Evolutionary conservation across 371 early-diverging fungal species (phyloP).

Genomic region (Rhizopus microsporus): DNA sequence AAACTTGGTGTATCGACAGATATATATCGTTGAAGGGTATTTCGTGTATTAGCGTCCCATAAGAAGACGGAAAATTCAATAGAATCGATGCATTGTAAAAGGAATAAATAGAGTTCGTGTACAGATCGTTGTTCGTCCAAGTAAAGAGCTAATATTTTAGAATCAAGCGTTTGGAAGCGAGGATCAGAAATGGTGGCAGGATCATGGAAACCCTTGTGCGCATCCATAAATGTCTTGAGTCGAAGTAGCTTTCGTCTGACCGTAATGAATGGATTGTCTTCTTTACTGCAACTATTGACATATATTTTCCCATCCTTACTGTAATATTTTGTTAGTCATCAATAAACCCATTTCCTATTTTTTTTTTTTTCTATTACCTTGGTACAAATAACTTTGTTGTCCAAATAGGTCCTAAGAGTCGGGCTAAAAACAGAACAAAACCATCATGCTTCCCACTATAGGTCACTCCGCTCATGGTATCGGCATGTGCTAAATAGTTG

Average conservation of each 20-base stretch:
- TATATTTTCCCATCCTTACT: conserved; percentile 3
- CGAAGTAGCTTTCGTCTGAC: conserved; percentile 41
- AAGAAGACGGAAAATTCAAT: conserved; percentile 75
- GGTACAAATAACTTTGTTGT: conserved; percentile 48
- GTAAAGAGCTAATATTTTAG: conserved; percentile 17
- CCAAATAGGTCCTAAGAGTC: conserved; percentile 81
- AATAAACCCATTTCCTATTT: not conserved
- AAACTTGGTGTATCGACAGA: conserved; percentile 3
- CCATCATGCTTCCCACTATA: conserved; percentile 78
- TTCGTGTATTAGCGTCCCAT: conserved; percentile 43
- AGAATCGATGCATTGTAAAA: conserved; percentile 71
- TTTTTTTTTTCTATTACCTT: conserved; percentile 20
- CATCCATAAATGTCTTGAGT: conserved; percentile 55
- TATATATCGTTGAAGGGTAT: conserved; percentile 1
- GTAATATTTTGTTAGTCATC: not conserved
- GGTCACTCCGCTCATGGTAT: conserved; percentile 45
- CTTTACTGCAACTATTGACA: conserved; percentile 4
- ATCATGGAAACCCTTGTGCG: conserved; percentile 34
- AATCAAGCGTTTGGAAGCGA: conserved; percentile 28
- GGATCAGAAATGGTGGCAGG: conserved; percentile 29
- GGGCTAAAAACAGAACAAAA: conserved; percentile 74
- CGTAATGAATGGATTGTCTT: not conserved
- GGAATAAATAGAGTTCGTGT: conserved; percentile 61
- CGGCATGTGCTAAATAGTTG: conserved; percentile 31
- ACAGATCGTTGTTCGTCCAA: conserved; percentile 75